Percentiles rank a stretch among this genome's conserved stretches.
Conservation (phyloP, 441 rosid genomes). For the Adansonia rubrostipa region DNA sequence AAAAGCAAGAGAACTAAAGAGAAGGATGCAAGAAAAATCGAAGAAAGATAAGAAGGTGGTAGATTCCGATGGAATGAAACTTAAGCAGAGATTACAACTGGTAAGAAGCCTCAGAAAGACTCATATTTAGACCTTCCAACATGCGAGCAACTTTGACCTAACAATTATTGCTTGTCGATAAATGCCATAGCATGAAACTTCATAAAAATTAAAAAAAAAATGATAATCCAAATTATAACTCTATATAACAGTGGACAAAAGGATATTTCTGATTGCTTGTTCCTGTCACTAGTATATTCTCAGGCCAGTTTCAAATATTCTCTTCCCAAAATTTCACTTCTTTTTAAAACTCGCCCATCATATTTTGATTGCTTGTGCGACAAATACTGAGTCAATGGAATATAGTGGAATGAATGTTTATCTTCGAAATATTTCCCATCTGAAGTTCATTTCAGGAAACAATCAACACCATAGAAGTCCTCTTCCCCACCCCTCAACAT, state of each 20-base stretch:
- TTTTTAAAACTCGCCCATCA: background rate
- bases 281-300: background rate
- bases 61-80: conserved; percentile 40
- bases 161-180: background rate
- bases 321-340: background rate
- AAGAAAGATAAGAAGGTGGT: conserved; percentile 36
- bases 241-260: too few relatives aligned
- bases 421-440: background rate
- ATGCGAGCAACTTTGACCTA: background rate
- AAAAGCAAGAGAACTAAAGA: conserved; percentile 42
- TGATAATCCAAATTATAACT: too few relatives aligned
- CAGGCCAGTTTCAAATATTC: background rate
- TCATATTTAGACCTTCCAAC: background rate
- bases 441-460: background rate
- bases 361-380: background rate
- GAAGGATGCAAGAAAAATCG: conserved; percentile 32
- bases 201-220: too few relatives aligned
- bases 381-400: background rate
- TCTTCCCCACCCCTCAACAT: background rate
- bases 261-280: background rate
- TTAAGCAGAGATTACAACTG: conserved; percentile 66
- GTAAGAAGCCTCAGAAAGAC: conserved; percentile 39
- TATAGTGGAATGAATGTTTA: background rate
- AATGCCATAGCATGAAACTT: conserved; percentile 2
- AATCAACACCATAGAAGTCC: background rate